Percentiles rank a stretch among this genome's conserved stretches.
Evolutionary conservation across 495 filamentous ascomycete species (phyloP).

Genomic region (Clohesyomyces aquaticus): DNA sequence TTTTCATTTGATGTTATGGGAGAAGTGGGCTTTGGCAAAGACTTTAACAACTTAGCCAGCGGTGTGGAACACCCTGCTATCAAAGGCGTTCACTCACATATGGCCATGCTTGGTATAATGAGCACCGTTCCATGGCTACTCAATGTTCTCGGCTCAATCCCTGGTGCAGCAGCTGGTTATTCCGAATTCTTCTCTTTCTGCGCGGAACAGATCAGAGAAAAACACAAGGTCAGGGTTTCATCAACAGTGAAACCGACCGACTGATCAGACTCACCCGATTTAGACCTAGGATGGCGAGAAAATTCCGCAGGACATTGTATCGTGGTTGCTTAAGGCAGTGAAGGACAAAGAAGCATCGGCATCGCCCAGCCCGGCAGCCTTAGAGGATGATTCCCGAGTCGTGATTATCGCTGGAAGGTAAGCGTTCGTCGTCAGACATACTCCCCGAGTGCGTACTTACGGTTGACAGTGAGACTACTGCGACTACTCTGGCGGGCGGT

Average conservation of each 20-base stretch:
- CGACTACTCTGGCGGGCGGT: conserved; percentile 31
- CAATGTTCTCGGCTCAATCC: conserved; percentile 19
- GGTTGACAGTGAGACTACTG: conserved; percentile 38
- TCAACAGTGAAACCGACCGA: background rate
- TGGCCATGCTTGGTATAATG: conserved; percentile 32
- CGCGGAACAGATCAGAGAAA: conserved; percentile 14
- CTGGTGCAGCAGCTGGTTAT: conserved; percentile 16
- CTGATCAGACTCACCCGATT: background rate
- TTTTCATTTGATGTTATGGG: conserved; percentile 49
- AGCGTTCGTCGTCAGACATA: background rate
- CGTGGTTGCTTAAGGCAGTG: conserved; percentile 29
- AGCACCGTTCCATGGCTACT: conserved; percentile 28
- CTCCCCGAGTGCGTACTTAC: background rate
- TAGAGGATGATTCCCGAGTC: conserved; percentile 31
- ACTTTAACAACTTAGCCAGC: conserved; percentile 43
- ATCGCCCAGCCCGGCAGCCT: conserved; percentile 7
- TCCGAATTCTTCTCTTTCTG: conserved; percentile 26
- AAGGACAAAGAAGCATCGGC: conserved; percentile 27
- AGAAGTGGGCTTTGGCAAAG: conserved; percentile 46
- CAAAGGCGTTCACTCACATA: conserved; percentile 29
- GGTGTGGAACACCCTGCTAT: conserved; percentile 38
- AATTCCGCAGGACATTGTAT: conserved; percentile 24
- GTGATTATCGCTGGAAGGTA: conserved; percentile 40
- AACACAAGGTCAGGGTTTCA: conserved; percentile 18
- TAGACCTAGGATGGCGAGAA: conserved; percentile 21